Evolutionary conservation across 75 land plant genomes (phyloP).

Genomic region (Isoetes taiwanensis): DNA sequence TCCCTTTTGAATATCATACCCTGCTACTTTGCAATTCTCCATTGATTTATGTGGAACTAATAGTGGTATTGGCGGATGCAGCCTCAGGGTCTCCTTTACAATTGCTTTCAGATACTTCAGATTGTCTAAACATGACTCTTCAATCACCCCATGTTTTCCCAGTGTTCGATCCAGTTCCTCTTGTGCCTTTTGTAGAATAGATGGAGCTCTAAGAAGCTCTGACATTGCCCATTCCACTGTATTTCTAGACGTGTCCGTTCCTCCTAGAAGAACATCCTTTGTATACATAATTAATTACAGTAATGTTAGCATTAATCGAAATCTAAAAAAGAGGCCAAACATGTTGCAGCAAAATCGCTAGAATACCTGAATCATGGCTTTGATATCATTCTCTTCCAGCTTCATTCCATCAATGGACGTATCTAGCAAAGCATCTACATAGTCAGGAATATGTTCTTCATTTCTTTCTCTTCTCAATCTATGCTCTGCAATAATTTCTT

Average conservation of each 20-base stretch:
- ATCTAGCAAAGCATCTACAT: constrained; percentile 59
- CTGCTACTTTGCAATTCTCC: constrained; percentile 34
- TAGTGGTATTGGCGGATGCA: constrained; percentile 74
- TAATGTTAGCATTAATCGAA: too few species aligned
- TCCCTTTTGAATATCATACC: constrained; percentile 51
- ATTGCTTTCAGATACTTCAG: constrained; percentile 62
- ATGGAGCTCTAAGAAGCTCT: too few species aligned
- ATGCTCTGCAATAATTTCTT: too few species aligned
- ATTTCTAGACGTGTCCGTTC: not conserved
- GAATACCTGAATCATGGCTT: constrained; percentile 68
- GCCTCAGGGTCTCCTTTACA: constrained; percentile 72
- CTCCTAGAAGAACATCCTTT: not conserved
- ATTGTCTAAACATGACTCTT: constrained; percentile 42
- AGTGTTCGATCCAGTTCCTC: too few species aligned
- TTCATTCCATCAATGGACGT: constrained; percentile 58
- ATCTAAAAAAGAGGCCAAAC: too few species aligned
- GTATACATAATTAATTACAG: not conserved
- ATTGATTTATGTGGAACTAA: constrained; percentile 60
- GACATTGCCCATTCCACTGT: too few species aligned
- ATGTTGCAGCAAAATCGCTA: too few species aligned
- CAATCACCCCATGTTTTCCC: too few species aligned
- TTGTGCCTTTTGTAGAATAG: too few species aligned
- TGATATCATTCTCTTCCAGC: constrained; percentile 63
- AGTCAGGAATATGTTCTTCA: constrained; percentile 38
- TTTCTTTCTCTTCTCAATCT: too few species aligned